phyloP scores from a whole-genome alignment of 2,329 filamentous ascomycete species.

The Emmonsiellopsis sp. region DNA sequence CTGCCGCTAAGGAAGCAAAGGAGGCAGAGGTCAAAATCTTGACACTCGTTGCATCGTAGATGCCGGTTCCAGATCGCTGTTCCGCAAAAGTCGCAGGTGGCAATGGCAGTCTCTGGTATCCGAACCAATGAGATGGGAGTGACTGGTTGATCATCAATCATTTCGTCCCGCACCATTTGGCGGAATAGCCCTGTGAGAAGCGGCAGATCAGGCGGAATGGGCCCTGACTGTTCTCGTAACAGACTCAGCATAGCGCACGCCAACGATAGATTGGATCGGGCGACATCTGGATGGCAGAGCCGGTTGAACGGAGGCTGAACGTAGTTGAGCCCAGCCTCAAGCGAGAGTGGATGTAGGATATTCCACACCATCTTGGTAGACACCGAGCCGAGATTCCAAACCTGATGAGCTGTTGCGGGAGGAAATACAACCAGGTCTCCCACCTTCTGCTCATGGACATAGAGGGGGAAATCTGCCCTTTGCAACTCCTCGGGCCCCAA shows the following conservation, averaged over 20 bases:
- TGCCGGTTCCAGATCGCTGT: constrained; percentile 32
- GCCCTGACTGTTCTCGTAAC: constrained; percentile 12
- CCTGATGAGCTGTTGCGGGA: constrained; percentile 28
- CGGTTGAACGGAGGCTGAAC: constrained; percentile 27
- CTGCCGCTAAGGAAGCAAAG: constrained; percentile 27
- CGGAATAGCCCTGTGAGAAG: constrained; percentile 22
- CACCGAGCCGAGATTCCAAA: constrained; percentile 27
- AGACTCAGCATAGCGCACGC: constrained; percentile 25
- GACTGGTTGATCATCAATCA: constrained; percentile 15
- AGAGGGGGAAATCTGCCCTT: constrained; percentile 27
- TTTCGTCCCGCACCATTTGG: constrained; percentile 25
- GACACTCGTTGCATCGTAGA: constrained; percentile 27
- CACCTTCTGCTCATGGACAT: constrained; percentile 24
- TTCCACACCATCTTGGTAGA: constrained; percentile 31
- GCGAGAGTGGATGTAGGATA: constrained; percentile 26
- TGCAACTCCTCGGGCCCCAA: constrained; percentile 20
- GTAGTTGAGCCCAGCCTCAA: constrained; percentile 25
- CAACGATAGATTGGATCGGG: constrained; percentile 20
- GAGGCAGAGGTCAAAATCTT: constrained; percentile 28
- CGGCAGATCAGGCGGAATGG: constrained; percentile 19
- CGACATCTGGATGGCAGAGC: constrained; percentile 27
- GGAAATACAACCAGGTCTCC: constrained; percentile 29
- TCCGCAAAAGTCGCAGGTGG: constrained; percentile 29
- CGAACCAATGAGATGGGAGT: constrained; percentile 20
- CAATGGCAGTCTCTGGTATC: constrained; percentile 23